Evolutionary conservation across 2,329 filamentous ascomycete genomes (phyloP).

Genomic region (Trichoderma aggressivum): DNA sequence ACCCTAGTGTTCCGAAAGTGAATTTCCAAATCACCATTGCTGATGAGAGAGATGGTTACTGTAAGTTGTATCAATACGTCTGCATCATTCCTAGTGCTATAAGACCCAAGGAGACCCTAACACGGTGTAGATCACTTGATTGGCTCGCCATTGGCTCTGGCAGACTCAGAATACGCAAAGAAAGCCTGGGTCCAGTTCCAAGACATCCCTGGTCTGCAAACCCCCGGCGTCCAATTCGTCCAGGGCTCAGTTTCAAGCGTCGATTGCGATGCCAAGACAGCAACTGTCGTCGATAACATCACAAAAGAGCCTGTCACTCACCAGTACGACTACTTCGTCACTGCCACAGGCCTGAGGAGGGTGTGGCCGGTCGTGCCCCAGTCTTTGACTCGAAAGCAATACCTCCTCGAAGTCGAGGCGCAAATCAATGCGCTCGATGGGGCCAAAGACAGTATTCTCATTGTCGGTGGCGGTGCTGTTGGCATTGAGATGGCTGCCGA

Average conservation of each 20-base stretch:
- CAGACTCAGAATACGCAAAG: slow-evolving; percentile 58
- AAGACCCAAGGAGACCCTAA: background rate
- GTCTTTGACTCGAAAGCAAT: slow-evolving; percentile 58
- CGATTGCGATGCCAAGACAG: slow-evolving; percentile 57
- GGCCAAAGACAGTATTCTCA: slow-evolving; percentile 57
- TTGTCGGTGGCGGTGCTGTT: slow-evolving; percentile 76
- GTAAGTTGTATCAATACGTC: slow-evolving; percentile 44
- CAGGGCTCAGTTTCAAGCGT: slow-evolving; percentile 63
- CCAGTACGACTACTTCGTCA: slow-evolving; percentile 72
- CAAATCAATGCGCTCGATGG: slow-evolving; percentile 56
- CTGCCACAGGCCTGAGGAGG: slow-evolving; percentile 65
- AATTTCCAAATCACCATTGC: slow-evolving; percentile 69
- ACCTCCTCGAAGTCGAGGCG: slow-evolving; percentile 57
- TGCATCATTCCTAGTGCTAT: background rate
- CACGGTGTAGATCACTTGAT: slow-evolving; percentile 64
- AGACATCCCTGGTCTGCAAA: slow-evolving; percentile 63
- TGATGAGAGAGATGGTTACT: slow-evolving; percentile 80
- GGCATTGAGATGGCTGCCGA: slow-evolving; percentile 81
- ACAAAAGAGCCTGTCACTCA: slow-evolving; percentile 43
- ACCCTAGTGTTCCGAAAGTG: slow-evolving; percentile 44
- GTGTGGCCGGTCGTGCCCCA: slow-evolving; percentile 72
- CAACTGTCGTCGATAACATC: slow-evolving; percentile 50
- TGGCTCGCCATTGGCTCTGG: slow-evolving; percentile 69
- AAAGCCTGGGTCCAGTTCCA: slow-evolving; percentile 69
- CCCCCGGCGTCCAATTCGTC: slow-evolving; percentile 59